A percentile compares a stretch with the other conserved stretches of the same genome.
These are phyloP conservation scores for Fusarium cicatricum DNA, from an alignment of 2,329 filamentous ascomycete species.

Conservation along the genomic window DNA sequence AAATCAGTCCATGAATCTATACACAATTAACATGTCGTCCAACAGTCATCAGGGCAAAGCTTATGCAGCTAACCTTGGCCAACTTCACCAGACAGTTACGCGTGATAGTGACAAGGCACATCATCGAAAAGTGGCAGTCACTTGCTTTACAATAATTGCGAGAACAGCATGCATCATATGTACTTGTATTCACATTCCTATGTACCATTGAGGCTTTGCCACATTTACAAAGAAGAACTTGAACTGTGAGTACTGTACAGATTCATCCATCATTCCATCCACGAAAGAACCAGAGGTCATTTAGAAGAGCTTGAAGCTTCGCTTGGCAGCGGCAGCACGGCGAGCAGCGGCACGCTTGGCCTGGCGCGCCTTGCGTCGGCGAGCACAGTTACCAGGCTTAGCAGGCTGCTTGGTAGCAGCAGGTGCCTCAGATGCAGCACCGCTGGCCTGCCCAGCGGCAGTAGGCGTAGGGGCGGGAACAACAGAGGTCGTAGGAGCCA, in stretches of 20 bases:
- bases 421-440: conserved; percentile 6
- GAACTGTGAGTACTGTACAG: conserved; percentile 13
- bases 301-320: conserved; percentile 18
- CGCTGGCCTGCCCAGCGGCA: conserved; percentile 10
- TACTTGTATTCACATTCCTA: neutral
- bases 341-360: conserved; percentile 30
- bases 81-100: no score
- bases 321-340: conserved; percentile 11
- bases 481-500: neutral
- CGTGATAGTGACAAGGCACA: no score
- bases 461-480: conserved; percentile 7
- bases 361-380: conserved; percentile 27
- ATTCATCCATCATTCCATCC: conserved; percentile 29
- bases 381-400: conserved; percentile 8
- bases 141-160: no score
- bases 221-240: conserved; percentile 40
- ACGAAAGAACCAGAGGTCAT: conserved; percentile 12
- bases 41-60: no score
- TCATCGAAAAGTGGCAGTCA: no score
- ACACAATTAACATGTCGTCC: no score
- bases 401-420: conserved; percentile 30
- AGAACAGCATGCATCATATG: neutral
- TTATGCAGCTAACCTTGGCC: no score
- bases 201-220: neutral
- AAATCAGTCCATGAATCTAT: no score